Evolutionary conservation across 139 green algal genomes (phyloP), one percentile per base, ranked within the genome.

Genomic region (Ettlia oleoabundans): DNA sequence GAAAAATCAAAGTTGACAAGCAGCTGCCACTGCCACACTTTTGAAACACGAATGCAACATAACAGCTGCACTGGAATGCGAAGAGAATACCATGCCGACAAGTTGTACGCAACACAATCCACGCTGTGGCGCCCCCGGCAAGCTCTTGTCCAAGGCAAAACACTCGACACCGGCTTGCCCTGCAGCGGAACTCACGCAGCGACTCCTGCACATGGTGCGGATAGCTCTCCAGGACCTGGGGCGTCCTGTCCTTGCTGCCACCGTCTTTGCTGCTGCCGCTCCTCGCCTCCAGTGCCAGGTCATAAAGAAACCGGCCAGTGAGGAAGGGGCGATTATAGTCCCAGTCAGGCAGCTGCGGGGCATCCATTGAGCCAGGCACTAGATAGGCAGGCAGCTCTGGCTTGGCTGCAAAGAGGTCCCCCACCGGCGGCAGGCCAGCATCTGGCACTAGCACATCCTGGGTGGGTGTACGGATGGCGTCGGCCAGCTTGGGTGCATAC

Each of bases 361-460:
- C 33, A 1, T 33, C 61, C 1, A 3, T 6, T 24, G 28, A 38
- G 55, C 19, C 28, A 2, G 51, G 2, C 3, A 41, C 38, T 32
- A 77, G 9, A 21, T 64, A 76, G 8, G 28, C 41, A 7, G 68
- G 79, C 53, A 83, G 41, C 21, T 38, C 43, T 3, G 70, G 67
- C 30, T 40, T 30, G 1, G 70, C 41, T 1, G 47, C 32, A 72
- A 87, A 89, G 2, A 89, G 71, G 80, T 89, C 85, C 3, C 82
- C 85, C 43, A 89, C 76, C 4, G 80, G 53, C 61, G 78, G 79
- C 30, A 85, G 41, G 38, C 28, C 26, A 35, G 64, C 63, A 3
- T 87, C 79, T 0, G 80, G n/a, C 3, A 53, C 70, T 32, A 86
- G 53, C 28, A 51, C 43, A 47, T 70, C 41, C 15, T n/a, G 40